These are phyloP conservation scores for Backusella australiensis DNA, from an alignment of 192 early-diverging fungal species.

Conservation along the genomic window DNA sequence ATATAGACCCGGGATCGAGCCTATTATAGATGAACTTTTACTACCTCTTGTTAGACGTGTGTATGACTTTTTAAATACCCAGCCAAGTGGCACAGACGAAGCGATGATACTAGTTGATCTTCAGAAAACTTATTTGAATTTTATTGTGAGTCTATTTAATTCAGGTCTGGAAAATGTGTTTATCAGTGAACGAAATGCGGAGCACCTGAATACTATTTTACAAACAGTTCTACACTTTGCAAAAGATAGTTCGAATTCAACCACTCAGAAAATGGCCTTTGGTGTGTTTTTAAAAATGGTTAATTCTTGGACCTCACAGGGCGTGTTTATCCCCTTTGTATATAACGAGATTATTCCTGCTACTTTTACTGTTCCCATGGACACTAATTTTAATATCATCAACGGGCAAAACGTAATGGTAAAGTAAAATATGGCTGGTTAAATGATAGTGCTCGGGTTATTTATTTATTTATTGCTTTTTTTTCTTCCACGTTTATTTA, in stretches of 20 bases:
- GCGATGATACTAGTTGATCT: slow-evolving; percentile 71
- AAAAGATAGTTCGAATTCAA: slow-evolving; percentile 58
- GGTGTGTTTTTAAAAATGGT: slow-evolving; percentile 69
- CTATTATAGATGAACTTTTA: slow-evolving; percentile 73
- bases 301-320: slow-evolving; percentile 52
- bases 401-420: slow-evolving; percentile 79
- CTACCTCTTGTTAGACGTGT: slow-evolving; percentile 80
- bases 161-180: slow-evolving; percentile 75
- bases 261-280: slow-evolving; percentile 65
- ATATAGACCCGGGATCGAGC: slow-evolving; percentile 74
- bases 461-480: background rate
- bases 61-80: slow-evolving; percentile 81
- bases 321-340: slow-evolving; percentile 66
- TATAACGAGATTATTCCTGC: slow-evolving; percentile 69
- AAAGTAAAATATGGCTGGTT: background rate
- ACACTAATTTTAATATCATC: slow-evolving; percentile 60
- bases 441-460: background rate
- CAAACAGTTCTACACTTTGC: slow-evolving; percentile 67
- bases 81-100: slow-evolving; percentile 87
- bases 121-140: slow-evolving; percentile 77
- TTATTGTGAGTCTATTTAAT: slow-evolving; percentile 80
- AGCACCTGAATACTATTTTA: slow-evolving; percentile 58
- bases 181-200: slow-evolving; percentile 65
- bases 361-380: slow-evolving; percentile 82
- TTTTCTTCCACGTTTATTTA: slow-evolving; percentile 6